Evolutionary conservation across 2,329 filamentous ascomycete genomes (phyloP), one percentile per base, ranked within the genome.

Genomic region (Beauveria brongniartii): DNA sequence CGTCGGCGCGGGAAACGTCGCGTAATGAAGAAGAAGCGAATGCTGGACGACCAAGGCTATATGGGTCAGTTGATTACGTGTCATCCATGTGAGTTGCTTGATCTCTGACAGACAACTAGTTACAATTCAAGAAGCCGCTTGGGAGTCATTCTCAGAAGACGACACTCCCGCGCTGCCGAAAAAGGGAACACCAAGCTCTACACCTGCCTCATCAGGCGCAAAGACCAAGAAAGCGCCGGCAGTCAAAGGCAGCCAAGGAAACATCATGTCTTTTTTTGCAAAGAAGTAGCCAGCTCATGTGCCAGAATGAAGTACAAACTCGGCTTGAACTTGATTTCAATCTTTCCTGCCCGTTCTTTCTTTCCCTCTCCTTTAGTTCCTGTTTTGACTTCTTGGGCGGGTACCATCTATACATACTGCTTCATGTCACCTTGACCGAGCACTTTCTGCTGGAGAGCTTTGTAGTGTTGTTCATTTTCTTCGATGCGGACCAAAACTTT

Each of bases 61-160:
- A 82, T 97, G 63, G 89, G 90, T 92, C 79, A 73, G 85, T 22
- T 18, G 5, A 20, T 22, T 9, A 40, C 20, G 2, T 54, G 37
- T 6, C 16, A 18, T 18, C 14, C 16, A 20, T 18, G 30, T 14
- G 18, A 28, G 20, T 9, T 9, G 9, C 18, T 26, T 30, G 2
- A 5, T 41, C 34, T 16, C 62, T 66, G 51, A 64, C 53, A 16
- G 16, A 55, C 51, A 61, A 48, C 63, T 67, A 94, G 92, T 96
- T 37, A 96, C 92, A 2, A 88, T 88, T 65, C 90, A 95, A 73
- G 91, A 96, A 69, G 76, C 83, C 0, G 88, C 82, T 0, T 97
- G 92, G 92, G 92, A 97, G 72, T 93, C 89, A 0, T 96, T 95
- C 76, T 96, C 91, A 0, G 92, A 97, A 71, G 92, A 96, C 65